phyloP scores from a whole-genome alignment of 2,329 filamentous ascomycete genomes.

The Pseudodiploospora longispora region DNA sequence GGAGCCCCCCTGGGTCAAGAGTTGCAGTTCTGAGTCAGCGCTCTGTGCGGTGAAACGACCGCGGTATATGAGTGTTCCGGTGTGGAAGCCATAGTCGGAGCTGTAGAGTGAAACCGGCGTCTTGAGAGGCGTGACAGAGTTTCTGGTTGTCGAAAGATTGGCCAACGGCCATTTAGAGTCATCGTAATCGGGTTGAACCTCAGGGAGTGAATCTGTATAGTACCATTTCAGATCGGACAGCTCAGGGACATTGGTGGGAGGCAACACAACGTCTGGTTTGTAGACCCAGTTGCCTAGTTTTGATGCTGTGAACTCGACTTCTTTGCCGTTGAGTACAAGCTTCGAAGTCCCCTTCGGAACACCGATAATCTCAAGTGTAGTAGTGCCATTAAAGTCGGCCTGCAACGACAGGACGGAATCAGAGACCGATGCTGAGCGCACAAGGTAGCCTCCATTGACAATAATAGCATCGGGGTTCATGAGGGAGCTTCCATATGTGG shows the following conservation, averaged over 20 bases:
- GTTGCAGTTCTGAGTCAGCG: slow-evolving; percentile 45
- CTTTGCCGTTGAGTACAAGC: slow-evolving; percentile 34
- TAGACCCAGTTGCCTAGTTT: slow-evolving; percentile 39
- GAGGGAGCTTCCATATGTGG: slow-evolving; percentile 25
- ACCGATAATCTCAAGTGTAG: slow-evolving; percentile 59
- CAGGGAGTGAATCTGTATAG: slow-evolving; percentile 62
- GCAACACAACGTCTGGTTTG: slow-evolving; percentile 43
- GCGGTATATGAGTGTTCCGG: slow-evolving; percentile 60
- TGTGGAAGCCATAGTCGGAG: slow-evolving; percentile 67
- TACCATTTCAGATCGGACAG: slow-evolving; percentile 58
- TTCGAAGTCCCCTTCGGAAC: slow-evolving; percentile 41
- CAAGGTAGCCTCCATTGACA: slow-evolving; percentile 54
- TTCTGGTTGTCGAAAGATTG: slow-evolving; percentile 49
- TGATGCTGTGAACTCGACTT: slow-evolving; percentile 26
- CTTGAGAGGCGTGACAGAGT: slow-evolving; percentile 45
- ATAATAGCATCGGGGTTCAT: slow-evolving; percentile 42
- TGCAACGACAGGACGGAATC: slow-evolving; percentile 52
- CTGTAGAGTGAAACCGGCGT: slow-evolving; percentile 62
- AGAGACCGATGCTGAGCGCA: slow-evolving; percentile 50
- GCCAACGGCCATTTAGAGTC: slow-evolving; percentile 60
- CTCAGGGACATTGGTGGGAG: slow-evolving; percentile 27
- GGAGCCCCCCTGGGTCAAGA: slow-evolving; percentile 57
- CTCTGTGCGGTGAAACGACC: slow-evolving; percentile 60
- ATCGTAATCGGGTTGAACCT: slow-evolving; percentile 55
- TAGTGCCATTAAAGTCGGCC: slow-evolving; percentile 66